A percentile compares a stretch with the other conserved stretches of the same genome.
These are phyloP conservation scores for Xylariaceae sp. DNA, from an alignment of 2,329 filamentous ascomycete species.

Conservation along the genomic window DNA sequence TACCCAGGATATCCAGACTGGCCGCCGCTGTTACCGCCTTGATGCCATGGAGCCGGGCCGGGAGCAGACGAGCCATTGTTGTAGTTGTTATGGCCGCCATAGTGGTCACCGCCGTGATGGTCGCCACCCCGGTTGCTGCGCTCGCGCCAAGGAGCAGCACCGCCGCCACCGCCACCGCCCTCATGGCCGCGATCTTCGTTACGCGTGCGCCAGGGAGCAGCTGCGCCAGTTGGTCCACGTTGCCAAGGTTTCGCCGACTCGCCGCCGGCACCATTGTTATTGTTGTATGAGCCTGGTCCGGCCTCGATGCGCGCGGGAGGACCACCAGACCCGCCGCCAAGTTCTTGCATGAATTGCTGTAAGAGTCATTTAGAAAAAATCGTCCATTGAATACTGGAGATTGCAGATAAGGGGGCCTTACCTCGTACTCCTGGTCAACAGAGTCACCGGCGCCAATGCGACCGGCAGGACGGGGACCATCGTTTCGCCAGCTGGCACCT, in stretches of 20 bases:
- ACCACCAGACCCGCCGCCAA: constrained; percentile 69
- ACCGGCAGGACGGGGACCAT: constrained; percentile 56
- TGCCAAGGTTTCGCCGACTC: constrained; percentile 80
- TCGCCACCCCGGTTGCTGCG: constrained; percentile 41
- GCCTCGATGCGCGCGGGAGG: constrained; percentile 83
- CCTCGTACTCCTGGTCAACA: constrained; percentile 92
- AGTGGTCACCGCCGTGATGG: constrained; percentile 39
- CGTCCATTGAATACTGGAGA: background rate
- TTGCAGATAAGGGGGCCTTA: constrained; percentile 43
- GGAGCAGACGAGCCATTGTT: constrained; percentile 32
- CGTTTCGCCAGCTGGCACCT: constrained; percentile 89
- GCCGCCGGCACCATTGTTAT: constrained; percentile 30
- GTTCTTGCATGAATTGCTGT: constrained; percentile 95
- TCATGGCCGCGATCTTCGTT: constrained; percentile 52
- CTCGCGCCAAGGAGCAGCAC: constrained; percentile 62
- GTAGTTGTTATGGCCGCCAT: constrained; percentile 43
- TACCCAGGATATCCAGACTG: constrained; percentile 59
- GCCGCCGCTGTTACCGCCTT: constrained; percentile 40
- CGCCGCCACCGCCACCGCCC: constrained; percentile 40
- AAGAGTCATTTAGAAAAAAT: constrained; percentile 39
- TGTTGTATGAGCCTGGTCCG: constrained; percentile 66
- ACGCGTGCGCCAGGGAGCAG: constrained; percentile 74
- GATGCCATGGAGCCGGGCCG: constrained; percentile 59
- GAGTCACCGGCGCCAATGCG: constrained; percentile 75
- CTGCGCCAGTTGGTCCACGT: constrained; percentile 76